These are phyloP conservation scores for Jatropha podagrica DNA, from an alignment of 441 rosid species.

Conservation along the genomic window DNA sequence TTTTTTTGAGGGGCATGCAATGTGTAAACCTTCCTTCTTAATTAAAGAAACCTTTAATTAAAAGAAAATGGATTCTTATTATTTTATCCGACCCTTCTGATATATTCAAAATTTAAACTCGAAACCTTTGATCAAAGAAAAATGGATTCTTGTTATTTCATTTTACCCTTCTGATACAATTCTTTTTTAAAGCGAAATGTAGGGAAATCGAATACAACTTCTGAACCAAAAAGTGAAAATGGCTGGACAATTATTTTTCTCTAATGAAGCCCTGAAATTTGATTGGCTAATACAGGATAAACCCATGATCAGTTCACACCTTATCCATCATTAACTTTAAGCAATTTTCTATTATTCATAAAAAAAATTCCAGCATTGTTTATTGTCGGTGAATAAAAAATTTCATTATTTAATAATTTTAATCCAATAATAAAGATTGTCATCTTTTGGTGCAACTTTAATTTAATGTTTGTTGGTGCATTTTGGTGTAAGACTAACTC, in stretches of 20 bases:
- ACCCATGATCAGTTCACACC: constrained; percentile 21
- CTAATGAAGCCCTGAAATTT: not conserved
- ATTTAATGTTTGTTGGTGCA: constrained; percentile 25
- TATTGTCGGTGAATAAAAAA: not conserved
- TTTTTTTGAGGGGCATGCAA: too few species aligned
- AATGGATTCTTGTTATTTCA: too few species aligned
- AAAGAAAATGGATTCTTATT: too few species aligned
- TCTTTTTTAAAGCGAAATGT: not conserved
- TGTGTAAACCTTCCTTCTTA: not conserved
- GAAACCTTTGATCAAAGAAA: too few species aligned
- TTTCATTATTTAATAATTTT: not conserved
- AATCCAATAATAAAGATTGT: not conserved
- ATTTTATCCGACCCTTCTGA: too few species aligned
- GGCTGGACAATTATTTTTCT: not conserved
- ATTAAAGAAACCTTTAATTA: too few species aligned
- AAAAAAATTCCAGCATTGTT: not conserved
- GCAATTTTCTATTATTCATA: not conserved
- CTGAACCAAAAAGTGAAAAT: not conserved
- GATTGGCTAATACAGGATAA: constrained; percentile 28
- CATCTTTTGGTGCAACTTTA: not conserved
- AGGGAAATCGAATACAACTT: not conserved
- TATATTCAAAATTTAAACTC: too few species aligned
- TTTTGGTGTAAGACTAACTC: constrained; percentile 22
- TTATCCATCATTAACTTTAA: constrained; percentile 11
- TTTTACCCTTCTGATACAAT: too few species aligned